These are phyloP conservation scores for Naganishia friedmannii DNA, from an alignment of 768 basidiomycete genomes.

Conservation along the genomic window DNA sequence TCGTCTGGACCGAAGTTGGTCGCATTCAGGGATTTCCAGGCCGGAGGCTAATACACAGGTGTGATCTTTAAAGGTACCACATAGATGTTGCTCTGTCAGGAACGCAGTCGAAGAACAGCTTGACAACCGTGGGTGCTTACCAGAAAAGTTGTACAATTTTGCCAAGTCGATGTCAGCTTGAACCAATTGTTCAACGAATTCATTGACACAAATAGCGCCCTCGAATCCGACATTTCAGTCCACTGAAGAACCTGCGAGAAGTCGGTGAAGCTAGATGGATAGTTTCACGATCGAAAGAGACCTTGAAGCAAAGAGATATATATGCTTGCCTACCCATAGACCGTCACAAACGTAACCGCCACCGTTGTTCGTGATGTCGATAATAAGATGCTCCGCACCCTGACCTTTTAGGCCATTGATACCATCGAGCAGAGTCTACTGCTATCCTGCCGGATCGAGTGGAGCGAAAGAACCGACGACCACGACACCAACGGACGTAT, in stretches of 20 bases:
- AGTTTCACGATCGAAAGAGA: neutral
- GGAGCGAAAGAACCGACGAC: conserved; percentile 57
- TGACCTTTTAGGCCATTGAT: conserved; percentile 56
- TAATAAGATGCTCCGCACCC: conserved; percentile 58
- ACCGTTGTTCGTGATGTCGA: conserved; percentile 65
- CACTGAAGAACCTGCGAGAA: conserved; percentile 56
- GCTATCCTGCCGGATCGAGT: conserved; percentile 9
- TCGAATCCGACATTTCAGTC: conserved; percentile 55
- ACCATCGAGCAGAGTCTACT: conserved; percentile 59
- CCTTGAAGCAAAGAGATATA: neutral
- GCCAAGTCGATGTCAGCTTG: conserved; percentile 55
- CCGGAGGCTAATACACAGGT: neutral
- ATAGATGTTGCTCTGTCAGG: conserved; percentile 38
- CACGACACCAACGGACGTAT: conserved; percentile 59
- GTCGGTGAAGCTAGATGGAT: conserved; percentile 57
- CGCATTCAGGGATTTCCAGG: neutral
- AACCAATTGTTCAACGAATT: conserved; percentile 64
- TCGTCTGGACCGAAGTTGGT: neutral
- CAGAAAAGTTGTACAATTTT: conserved; percentile 1
- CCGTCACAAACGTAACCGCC: conserved; percentile 62
- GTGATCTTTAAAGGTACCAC: conserved; percentile 40
- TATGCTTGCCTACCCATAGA: neutral
- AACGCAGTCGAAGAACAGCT: conserved; percentile 53
- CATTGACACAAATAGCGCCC: conserved; percentile 59
- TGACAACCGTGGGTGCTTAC: neutral